Evolutionary conservation across 1,139 yeast species (phyloP), one percentile per base, ranked within the genome.

Genomic region (Yueomyces sp.): DNA sequence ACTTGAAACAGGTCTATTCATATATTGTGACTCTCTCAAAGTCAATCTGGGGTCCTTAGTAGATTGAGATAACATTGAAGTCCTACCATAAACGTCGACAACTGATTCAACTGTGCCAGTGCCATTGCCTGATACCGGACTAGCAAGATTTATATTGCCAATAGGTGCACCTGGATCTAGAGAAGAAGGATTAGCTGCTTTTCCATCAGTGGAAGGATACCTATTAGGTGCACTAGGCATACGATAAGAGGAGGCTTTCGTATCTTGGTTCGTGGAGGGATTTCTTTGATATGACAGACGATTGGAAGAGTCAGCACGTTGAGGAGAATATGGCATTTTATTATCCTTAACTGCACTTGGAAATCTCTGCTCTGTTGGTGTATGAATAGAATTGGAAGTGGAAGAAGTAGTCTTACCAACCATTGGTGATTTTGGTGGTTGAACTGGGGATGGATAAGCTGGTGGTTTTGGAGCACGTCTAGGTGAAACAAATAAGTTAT

Each of bases 401-500:
- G n/a, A 33, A n/a, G 39, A 34, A 19, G n/a, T 5, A 8, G 26
- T 36, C 12, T 37, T 44, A 27, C 41, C 37, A 8, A 38, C 35
- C 26, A 44, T 38, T 3, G 63, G 63, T 1, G 64, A 59, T 36
- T 47, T 44, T 3, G 55, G 56, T 11, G 63, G 62, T 45, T 53
- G 63, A 3, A 70, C 68, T 2, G 77, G 76, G 41, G 72, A 70
- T 39, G 71, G 68, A 39, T 64, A 66, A 3, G 66, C 56, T 3
- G 81, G 81, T 8, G 80, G 80, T 43, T 67, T 69, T 1, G 83
- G 84, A 0, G 82, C 80, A 50, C 63, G 73, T 56, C 84, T 68
- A 25, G 84, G 85, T 0, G 84, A 76, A 38, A 67, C 59, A 52
- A 78, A 77, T 7, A 54, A 11, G 27, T 12, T n/a, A 36, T 36